Conservation (phyloP, 371 early-diverging fungal species). For the Apophysomyces variabilis region DNA sequence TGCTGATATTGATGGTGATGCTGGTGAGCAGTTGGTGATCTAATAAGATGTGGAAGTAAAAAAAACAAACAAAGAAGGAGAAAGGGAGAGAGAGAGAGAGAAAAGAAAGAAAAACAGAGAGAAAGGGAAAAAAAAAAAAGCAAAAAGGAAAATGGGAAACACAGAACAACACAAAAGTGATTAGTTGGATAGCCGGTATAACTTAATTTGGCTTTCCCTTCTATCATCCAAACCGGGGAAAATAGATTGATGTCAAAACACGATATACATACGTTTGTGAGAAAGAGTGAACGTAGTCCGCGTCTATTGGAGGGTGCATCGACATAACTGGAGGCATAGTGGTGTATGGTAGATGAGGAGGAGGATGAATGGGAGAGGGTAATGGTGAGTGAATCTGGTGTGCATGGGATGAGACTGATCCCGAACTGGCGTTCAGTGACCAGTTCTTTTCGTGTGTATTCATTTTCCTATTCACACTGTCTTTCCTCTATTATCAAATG, state of each 20-base stretch:
- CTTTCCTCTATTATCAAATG: not conserved
- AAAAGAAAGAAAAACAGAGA: slow-evolving; percentile 11
- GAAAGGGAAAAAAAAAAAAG: slow-evolving; percentile 1
- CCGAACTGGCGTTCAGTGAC: slow-evolving; percentile 20
- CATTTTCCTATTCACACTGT: slow-evolving; percentile 10
- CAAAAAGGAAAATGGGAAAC: slow-evolving; percentile 9
- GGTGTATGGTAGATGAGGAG: slow-evolving; percentile 13
- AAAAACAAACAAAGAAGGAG: slow-evolving; percentile 1
- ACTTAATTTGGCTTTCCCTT: slow-evolving; percentile 8
- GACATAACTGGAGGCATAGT: slow-evolving; percentile 12
- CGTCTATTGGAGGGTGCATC: slow-evolving; percentile 7
- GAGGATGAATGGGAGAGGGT: slow-evolving; percentile 27
- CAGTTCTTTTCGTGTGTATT: slow-evolving; percentile 27
- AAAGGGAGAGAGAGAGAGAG: slow-evolving; percentile 1
- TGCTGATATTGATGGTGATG: slow-evolving; percentile 15
- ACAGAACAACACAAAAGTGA: slow-evolving; percentile 5
- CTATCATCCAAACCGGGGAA: slow-evolving; percentile 6
- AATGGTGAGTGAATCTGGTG: slow-evolving; percentile 20
- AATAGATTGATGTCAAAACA: slow-evolving; percentile 2
- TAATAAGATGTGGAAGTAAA: slow-evolving; percentile 2
- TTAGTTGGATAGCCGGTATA: slow-evolving; percentile 11
- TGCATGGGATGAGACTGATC: slow-evolving; percentile 16
- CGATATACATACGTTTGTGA: slow-evolving; percentile 6
- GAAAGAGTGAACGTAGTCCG: slow-evolving; percentile 5
- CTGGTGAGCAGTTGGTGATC: slow-evolving; percentile 13